Conservation (phyloP, 1,139 yeast genomes). For the Hanseniaspora sp. region DNA sequence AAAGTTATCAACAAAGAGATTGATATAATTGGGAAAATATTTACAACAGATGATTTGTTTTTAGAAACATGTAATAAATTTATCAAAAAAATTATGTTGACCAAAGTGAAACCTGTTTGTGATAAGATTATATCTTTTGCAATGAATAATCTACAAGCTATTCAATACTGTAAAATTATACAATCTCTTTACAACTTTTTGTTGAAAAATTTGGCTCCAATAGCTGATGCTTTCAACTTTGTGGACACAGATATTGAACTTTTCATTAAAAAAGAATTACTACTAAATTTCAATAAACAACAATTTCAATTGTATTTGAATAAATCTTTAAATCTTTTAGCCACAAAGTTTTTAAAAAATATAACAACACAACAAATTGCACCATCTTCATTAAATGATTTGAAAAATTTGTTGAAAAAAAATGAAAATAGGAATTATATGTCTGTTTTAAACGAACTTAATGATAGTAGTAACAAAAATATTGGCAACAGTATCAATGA, state of each 20-base stretch:
- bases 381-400: slow-evolving; percentile 7
- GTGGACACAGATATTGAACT: background rate
- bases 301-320: slow-evolving; percentile 7
- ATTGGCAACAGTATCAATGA: background rate
- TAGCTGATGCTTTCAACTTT: background rate
- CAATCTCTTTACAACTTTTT: slow-evolving; percentile 1
- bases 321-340: slow-evolving; percentile 5
- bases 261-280: slow-evolving; percentile 4
- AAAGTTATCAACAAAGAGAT: slow-evolving; percentile 9
- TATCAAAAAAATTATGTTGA: background rate
- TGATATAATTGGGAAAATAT: slow-evolving; percentile 8
- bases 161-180: background rate
- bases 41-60: background rate
- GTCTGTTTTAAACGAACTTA: background rate
- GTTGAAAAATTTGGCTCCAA: background rate
- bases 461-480: background rate
- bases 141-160: background rate
- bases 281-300: background rate
- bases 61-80: background rate
- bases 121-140: background rate
- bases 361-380: background rate
- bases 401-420: slow-evolving; percentile 6
- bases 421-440: slow-evolving; percentile 6
- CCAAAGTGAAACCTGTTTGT: slow-evolving; percentile 8
- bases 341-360: background rate